Conservation (phyloP, 305 asterid species). For the Caryopteris hybrid region DNA sequence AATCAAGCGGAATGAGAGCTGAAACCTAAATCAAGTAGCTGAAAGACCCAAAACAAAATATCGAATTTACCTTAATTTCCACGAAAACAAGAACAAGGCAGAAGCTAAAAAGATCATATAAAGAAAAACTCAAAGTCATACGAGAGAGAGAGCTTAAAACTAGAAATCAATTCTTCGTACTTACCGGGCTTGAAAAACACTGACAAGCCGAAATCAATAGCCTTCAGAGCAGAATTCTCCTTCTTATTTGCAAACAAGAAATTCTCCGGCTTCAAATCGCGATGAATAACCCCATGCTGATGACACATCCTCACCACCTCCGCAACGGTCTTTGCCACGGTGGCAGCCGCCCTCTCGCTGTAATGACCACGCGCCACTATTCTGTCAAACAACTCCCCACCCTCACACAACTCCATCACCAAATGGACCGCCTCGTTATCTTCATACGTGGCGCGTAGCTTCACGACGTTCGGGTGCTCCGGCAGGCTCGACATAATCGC, state of each 20-base stretch:
- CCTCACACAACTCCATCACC: conserved; percentile 97
- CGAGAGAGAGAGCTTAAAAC: background rate
- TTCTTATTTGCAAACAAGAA: conserved; percentile 87
- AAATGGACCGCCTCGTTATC: conserved; percentile 91
- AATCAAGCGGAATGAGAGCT: background rate
- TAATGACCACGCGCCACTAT: conserved; percentile 97
- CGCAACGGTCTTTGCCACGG: conserved; percentile 69
- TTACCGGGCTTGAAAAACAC: conserved; percentile 89
- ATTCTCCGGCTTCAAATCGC: conserved; percentile 98
- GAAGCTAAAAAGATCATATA: background rate
- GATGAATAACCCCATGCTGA: conserved; percentile 84
- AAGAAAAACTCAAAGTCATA: no score
- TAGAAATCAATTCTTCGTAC: background rate
- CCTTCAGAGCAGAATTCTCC: conserved; percentile 87
- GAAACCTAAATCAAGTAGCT: background rate
- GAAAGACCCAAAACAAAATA: background rate
- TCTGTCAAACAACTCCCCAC: conserved; percentile 90
- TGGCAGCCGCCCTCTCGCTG: conserved; percentile 93
- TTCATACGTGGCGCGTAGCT: conserved; percentile 84
- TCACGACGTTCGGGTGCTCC: conserved; percentile 75
- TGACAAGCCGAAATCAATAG: conserved; percentile 90
- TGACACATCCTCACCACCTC: conserved; percentile 97
- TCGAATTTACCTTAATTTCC: background rate
- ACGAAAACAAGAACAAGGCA: background rate
- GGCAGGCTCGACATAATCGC: conserved; percentile 94